Evolutionary conservation across 2,329 filamentous ascomycete species (phyloP).

Genomic region (Lojkania enalia): DNA sequence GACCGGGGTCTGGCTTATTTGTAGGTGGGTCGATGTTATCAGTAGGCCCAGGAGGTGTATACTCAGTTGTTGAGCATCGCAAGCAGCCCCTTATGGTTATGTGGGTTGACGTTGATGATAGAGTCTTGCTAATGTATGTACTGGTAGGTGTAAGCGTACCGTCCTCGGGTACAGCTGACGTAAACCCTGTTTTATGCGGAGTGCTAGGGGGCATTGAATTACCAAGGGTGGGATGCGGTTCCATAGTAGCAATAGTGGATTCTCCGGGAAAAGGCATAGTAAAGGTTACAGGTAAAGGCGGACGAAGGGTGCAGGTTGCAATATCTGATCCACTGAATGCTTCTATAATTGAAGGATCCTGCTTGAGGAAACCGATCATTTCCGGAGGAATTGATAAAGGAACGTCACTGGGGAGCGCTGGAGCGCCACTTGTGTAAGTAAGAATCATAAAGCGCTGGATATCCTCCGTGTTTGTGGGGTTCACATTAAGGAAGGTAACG

Average conservation of each 20-base stretch:
- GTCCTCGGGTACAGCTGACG: background rate
- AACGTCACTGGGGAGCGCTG: background rate
- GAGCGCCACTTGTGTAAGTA: conserved; percentile 15
- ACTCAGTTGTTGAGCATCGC: conserved; percentile 10
- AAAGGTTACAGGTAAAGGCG: background rate
- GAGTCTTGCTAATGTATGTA: conserved; percentile 33
- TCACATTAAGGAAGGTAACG: conserved; percentile 16
- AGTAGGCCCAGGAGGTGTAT: no score
- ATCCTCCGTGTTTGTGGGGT: conserved; percentile 26
- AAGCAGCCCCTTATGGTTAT: conserved; percentile 33
- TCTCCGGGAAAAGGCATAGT: background rate
- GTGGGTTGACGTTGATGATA: conserved; percentile 29
- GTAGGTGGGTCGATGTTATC: no score
- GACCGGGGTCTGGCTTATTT: no score
- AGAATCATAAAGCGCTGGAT: conserved; percentile 30
- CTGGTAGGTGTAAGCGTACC: conserved; percentile 5
- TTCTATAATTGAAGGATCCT: conserved; percentile 19
- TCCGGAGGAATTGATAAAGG: conserved; percentile 23
- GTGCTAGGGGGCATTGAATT: background rate
- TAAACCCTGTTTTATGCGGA: background rate
- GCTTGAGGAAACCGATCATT: conserved; percentile 27
- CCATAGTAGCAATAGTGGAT: background rate
- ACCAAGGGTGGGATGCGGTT: background rate
- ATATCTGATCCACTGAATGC: conserved; percentile 34
- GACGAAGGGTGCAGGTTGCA: conserved; percentile 29